Base-by-base conservation (phyloP, 108 stramenopile genomes). In the Poteriospumella lacustris region DNA sequence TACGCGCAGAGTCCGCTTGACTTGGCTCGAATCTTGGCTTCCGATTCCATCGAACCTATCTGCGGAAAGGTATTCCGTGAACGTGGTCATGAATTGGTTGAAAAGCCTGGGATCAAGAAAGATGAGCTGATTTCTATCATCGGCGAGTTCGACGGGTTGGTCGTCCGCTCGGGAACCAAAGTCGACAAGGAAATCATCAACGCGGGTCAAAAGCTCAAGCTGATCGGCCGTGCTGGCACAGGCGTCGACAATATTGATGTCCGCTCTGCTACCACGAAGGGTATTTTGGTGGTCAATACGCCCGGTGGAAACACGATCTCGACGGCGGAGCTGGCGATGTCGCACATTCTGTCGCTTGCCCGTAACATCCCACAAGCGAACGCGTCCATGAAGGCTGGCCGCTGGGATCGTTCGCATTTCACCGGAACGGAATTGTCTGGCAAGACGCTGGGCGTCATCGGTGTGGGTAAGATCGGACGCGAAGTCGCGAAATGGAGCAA, bases 251-350 rank as follows among this genome's bases (percentile, higher is more conserved):
- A 95, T 78, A 91, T 95, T 31, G 92, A 93, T 67, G 93, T 95
- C 5, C 79, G 59, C 19, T 76, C 90, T 62, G 88, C 93, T 34
- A 93, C 93, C 90, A 93, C 92, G 19, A 92, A 94, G 79, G 96
- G 96, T 40, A 94, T 97, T 76, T 93, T 93, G 31, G 96, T 97
- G 41, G 94, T 97, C 79, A 97, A 97, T 80, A 97, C 96, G 0
- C 96, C 96, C 3, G 96, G 96, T 9, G 96, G 93, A 3, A 97
- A 97, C 85, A 93, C 96, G 78, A 93, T 92, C 73, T 93, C 94
- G 28, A 93, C 94, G 52, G 94, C 92, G 78, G 96, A 97, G 79
- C 83, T 97, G 40, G 92, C 94, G 24, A 59, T 97, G 34, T 91
- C 91, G 47, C 92, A 91, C 31, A 86, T 97, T 84, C 72, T 97